These are phyloP conservation scores for Boletellus ananiceps DNA, from an alignment of 768 basidiomycete species.

Conservation along the genomic window DNA sequence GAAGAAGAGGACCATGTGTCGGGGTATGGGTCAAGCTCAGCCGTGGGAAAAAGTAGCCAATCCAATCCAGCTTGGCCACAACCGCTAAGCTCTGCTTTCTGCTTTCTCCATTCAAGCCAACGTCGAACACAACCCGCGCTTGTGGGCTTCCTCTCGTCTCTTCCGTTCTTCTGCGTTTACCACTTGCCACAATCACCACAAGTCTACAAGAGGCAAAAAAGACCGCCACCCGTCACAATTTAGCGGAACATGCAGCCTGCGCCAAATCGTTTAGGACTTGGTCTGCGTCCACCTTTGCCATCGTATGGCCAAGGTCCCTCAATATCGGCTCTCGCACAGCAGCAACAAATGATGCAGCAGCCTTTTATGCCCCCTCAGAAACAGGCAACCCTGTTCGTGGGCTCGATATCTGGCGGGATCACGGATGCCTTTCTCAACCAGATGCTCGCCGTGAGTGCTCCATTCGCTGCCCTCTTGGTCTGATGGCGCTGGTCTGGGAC, in stretches of 20 bases:
- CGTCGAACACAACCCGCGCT: background rate
- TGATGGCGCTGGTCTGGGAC: background rate
- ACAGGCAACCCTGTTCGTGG: constrained; percentile 80
- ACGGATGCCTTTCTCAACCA: constrained; percentile 76
- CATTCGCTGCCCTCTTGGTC: background rate
- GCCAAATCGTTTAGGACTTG: constrained; percentile 78
- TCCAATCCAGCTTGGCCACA: background rate
- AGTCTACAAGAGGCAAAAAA: background rate
- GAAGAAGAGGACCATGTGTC: constrained; percentile 59
- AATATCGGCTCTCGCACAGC: constrained; percentile 86
- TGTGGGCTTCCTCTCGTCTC: background rate
- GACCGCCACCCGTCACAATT: background rate
- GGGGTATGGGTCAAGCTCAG: background rate
- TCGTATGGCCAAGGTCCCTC: constrained; percentile 90
- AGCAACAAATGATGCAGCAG: constrained; percentile 61
- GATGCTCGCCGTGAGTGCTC: constrained; percentile 63
- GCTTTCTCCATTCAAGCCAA: background rate
- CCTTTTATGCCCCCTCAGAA: constrained; percentile 70
- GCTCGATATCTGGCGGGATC: constrained; percentile 92
- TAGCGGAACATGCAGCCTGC: constrained; percentile 52
- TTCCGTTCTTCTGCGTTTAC: background rate
- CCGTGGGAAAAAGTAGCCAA: constrained; percentile 2
- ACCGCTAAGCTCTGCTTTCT: background rate
- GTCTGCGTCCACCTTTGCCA: constrained; percentile 82
- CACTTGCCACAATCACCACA: background rate